Percentiles rank a stretch among this genome's conserved stretches.
Evolutionary conservation across 352 stramenopile genomes (phyloP).

Genomic region (Pythium phragmitis): DNA sequence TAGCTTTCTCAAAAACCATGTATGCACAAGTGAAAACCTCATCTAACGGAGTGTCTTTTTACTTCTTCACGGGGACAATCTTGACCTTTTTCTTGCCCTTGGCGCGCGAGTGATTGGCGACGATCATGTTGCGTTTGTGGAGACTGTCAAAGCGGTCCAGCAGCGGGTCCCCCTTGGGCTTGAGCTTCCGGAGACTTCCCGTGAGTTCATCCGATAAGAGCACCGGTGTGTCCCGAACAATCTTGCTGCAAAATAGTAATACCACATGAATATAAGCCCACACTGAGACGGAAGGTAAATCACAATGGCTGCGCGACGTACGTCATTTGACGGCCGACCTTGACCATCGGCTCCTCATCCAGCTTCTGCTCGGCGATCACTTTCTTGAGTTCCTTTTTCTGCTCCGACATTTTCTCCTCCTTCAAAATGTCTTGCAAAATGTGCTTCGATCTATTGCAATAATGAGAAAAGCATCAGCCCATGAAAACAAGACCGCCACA

Average conservation of each 20-base stretch:
- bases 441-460: constrained; percentile 46
- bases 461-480: constrained; percentile 1
- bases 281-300: background rate
- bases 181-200: constrained; percentile 73
- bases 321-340: constrained; percentile 71
- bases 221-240: constrained; percentile 67
- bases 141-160: constrained; percentile 85
- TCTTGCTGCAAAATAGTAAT: constrained; percentile 43
- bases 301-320: constrained; percentile 30
- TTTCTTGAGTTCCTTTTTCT: constrained; percentile 80
- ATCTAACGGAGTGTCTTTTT: constrained; percentile 10
- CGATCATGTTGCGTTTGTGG: constrained; percentile 86
- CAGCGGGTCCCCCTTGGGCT: constrained; percentile 77
- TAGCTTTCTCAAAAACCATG: background rate
- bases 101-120: constrained; percentile 61
- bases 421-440: constrained; percentile 71
- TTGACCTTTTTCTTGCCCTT: constrained; percentile 74
- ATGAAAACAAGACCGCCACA: background rate
- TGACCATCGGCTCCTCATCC: constrained; percentile 66
- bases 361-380: constrained; percentile 76
- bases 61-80: constrained; percentile 83
- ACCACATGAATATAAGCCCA: background rate
- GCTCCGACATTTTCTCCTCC: constrained; percentile 55
- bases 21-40: constrained; percentile 7
- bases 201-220: constrained; percentile 81